These are phyloP conservation scores for Vanderwaltozyma tropicalis DNA, from an alignment of 805 yeast species.

Conservation along the genomic window DNA sequence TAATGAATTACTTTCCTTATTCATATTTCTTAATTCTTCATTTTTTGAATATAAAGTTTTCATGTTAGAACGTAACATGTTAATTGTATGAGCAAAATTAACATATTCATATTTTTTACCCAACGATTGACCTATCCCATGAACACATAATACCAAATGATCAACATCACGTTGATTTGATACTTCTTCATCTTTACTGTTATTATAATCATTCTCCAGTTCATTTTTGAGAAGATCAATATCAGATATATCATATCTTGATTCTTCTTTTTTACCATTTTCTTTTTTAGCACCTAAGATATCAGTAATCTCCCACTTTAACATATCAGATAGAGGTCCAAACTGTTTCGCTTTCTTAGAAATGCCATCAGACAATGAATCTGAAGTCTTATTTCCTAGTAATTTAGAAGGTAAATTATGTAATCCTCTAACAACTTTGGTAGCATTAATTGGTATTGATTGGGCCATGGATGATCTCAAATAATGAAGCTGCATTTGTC, in stretches of 20 bases:
- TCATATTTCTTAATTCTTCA: slow-evolving; percentile 32
- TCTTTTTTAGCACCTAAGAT: background rate
- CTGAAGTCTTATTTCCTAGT: too few relatives aligned
- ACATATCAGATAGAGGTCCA: slow-evolving; percentile 1
- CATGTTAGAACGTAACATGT: slow-evolving; percentile 49
- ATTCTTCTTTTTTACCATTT: background rate
- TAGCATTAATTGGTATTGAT: slow-evolving; percentile 36
- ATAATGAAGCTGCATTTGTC: slow-evolving; percentile 31
- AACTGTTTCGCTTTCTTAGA: background rate
- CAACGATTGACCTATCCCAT: slow-evolving; percentile 88
- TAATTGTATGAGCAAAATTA: slow-evolving; percentile 79
- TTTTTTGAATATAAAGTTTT: slow-evolving; percentile 39
- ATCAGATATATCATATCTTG: slow-evolving; percentile 3
- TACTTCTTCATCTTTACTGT: slow-evolving; percentile 34
- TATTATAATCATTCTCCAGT: slow-evolving; percentile 42
- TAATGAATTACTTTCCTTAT: slow-evolving; percentile 33
- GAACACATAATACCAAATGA: slow-evolving; percentile 72
- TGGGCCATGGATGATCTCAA: slow-evolving; percentile 28
- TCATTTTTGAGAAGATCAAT: slow-evolving; percentile 32
- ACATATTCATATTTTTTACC: slow-evolving; percentile 71
- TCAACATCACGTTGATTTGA: slow-evolving; percentile 35
- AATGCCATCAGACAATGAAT: too few relatives aligned
- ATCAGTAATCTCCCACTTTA: background rate
- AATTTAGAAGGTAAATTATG: background rate
- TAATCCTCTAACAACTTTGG: slow-evolving; percentile 24